Evolutionary conservation across 148 eudicot species (phyloP), one percentile per base, ranked within the genome.

Genomic region (Arctostaphylos glauca): DNA sequence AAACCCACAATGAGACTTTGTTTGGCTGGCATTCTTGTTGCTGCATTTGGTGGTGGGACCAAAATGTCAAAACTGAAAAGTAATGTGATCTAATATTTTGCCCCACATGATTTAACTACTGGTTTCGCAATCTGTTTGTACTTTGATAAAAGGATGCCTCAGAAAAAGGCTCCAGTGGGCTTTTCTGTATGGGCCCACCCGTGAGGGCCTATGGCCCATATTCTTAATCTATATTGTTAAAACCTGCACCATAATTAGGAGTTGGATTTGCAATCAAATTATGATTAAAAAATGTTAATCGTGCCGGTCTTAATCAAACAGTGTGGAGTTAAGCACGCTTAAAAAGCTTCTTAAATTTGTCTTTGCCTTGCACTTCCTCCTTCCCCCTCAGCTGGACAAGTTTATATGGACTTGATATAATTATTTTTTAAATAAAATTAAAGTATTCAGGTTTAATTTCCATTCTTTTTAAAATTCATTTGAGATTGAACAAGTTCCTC

Each of bases 21-120:
- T 78, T 43, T 54, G 80, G 80, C 80, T 78, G 80, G 80, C 80
- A 77, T 49, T 31, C 9, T 60, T 31, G 1, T 55, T 31, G 66
- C 64, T 77, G 80, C 80, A 78, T 5, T 43, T 43, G 14, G 49
- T 77, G 60, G 62, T 53, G 13, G 80, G 9, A 31, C 68, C 9
- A 62, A 52, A 21, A 13, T 3, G 31, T 62, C 38, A 64, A 64
- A 64, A 64, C 31, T 64, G 68, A 62, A 62, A 21, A 21, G 62
- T 18, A 58, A 58, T 58, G 62, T 5, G n/a, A 58, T 58, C 62
- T 58, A 6, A 59, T n/a, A 19, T 6, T 59, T n/a, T 64, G 70
- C 41, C 70, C 43, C 16, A 38, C 80, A 77, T 77, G 67, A 77
- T 56, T 54, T 77, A 55, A 77, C 80, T 13, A 14, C 66, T 55